A percentile compares a stretch with the other conserved stretches of the same genome.
phyloP scores from a whole-genome alignment of 305 asterid species.

The Striga hermonthica region DNA sequence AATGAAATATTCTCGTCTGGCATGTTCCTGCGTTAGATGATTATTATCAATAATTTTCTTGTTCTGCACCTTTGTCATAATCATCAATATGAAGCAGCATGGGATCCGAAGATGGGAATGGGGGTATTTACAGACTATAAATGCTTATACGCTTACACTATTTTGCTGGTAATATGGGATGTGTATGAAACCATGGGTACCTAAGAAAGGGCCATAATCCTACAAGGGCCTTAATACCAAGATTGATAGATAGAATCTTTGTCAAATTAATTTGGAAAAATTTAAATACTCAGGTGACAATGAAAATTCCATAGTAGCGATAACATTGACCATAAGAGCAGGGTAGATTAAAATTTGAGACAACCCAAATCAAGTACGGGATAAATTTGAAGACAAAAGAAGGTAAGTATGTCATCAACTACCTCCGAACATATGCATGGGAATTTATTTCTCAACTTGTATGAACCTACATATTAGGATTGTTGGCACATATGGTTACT shows the following conservation, averaged over 20 bases:
- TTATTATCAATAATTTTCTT: not conserved
- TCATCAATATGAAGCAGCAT: not conserved
- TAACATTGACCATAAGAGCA: not conserved
- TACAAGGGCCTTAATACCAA: not conserved
- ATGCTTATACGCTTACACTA: not conserved
- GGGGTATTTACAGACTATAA: not conserved
- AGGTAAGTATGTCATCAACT: slow-evolving; percentile 7
- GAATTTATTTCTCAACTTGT: slow-evolving; percentile 9
- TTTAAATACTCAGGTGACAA: too few relatives aligned
- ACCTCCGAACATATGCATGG: slow-evolving; percentile 1
- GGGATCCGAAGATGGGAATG: not conserved
- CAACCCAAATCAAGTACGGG: not conserved
- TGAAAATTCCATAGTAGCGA: not conserved
- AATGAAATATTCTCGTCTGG: not conserved
- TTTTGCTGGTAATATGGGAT: slow-evolving; percentile 1
- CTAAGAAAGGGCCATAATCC: slow-evolving; percentile 1
- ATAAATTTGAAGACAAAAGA: not conserved
- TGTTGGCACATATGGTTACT: too few relatives aligned
- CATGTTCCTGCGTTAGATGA: slow-evolving; percentile 12
- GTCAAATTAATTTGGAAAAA: too few relatives aligned
- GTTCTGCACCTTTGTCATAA: slow-evolving; percentile 9
- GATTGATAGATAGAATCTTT: too few relatives aligned
- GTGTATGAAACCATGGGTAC: not conserved
- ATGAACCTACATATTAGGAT: not conserved
- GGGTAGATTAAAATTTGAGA: slow-evolving; percentile 6